Conservation (phyloP, 1,284 basidiomycete species). For the Anthracocystis walkeri region DNA sequence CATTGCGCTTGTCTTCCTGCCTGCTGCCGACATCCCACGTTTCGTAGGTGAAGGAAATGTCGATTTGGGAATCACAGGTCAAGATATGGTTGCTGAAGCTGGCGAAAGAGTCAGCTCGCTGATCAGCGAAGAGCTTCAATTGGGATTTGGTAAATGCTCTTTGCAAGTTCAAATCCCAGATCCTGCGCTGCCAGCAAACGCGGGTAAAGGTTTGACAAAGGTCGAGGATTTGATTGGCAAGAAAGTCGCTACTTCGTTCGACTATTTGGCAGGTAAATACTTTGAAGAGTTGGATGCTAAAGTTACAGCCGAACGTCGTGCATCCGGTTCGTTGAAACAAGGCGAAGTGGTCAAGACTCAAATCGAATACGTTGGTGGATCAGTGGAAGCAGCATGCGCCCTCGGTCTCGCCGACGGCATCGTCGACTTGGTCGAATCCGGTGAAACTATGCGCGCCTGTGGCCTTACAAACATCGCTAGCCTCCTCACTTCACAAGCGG, state of each 20-base stretch:
- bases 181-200: slow-evolving; percentile 70
- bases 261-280: slow-evolving; percentile 83
- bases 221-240: slow-evolving; percentile 87
- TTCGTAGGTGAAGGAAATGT: slow-evolving; percentile 98
- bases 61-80: slow-evolving; percentile 89
- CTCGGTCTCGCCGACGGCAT: slow-evolving; percentile 97
- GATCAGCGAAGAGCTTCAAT: slow-evolving; percentile 83
- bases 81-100: slow-evolving; percentile 95
- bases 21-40: slow-evolving; percentile 95
- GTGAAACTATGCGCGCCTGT: slow-evolving; percentile 98
- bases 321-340: slow-evolving; percentile 69
- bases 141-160: slow-evolving; percentile 94
- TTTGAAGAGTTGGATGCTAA: slow-evolving; percentile 80
- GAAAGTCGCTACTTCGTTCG: slow-evolving; percentile 93
- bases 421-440: slow-evolving; percentile 78
- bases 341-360: slow-evolving; percentile 73
- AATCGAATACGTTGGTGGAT: slow-evolving; percentile 96
- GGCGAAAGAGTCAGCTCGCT: slow-evolving; percentile 73
- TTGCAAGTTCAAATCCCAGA: slow-evolving; percentile 96
- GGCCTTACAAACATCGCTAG: slow-evolving; percentile 88
- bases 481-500: slow-evolving; percentile 87
- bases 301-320: slow-evolving; percentile 70
- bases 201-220: slow-evolving; percentile 73
- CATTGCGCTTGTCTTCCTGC: slow-evolving; percentile 96
- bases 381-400: slow-evolving; percentile 97